Evolutionary conservation across 225 moss, liverwort and hornwort genomes (phyloP), one percentile per base, ranked within the genome.

Genomic region (Marchantia paleacea): DNA sequence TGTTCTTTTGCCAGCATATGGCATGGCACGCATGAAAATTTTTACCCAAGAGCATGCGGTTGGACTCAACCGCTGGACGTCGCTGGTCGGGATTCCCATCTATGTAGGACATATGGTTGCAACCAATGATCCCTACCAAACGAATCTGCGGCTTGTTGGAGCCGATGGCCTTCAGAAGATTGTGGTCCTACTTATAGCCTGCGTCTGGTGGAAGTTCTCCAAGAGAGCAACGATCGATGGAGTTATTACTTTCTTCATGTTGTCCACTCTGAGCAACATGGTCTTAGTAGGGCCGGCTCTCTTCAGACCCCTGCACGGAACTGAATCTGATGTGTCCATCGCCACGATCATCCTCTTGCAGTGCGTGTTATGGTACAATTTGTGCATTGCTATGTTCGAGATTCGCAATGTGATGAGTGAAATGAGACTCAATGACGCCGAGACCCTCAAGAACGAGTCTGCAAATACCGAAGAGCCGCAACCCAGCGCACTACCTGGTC

Each of bases 61-160:
- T 25, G 80, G 80, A 54, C 72, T 80, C 16, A 80, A 80, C n/a
- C 80, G 80, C 19, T 73, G 73, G 80, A 73, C 73, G 10, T 80
- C 80, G 0, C 61, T 80, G 6, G 72, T 72, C 11, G 80, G 80
- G 0, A 63, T 80, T 54, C 80, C 80, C 12, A 63, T 80, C 63
- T 80, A 80, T 58, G 80, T 80, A 28, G 80, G 80, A 25, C 69
- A 73, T 30, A 73, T 80, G 80, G 73, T 80, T n/a, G 80, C 80
- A 29, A 64, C 62, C 50, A 80, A 73, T 31, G 80, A 80, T 63
- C 80, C 80, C 25, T 80, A 80, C 39, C 10, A 80, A 18, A 80
- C 73, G 20, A 74, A 74, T 72, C 72, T 80, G 73, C 72, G 80
- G 1, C 72, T 80, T 16, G 73, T 80, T 0, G 80, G 80, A 62